phyloP scores from a whole-genome alignment of 1,284 basidiomycete genomes.

The Heimioporus punctisporus region DNA sequence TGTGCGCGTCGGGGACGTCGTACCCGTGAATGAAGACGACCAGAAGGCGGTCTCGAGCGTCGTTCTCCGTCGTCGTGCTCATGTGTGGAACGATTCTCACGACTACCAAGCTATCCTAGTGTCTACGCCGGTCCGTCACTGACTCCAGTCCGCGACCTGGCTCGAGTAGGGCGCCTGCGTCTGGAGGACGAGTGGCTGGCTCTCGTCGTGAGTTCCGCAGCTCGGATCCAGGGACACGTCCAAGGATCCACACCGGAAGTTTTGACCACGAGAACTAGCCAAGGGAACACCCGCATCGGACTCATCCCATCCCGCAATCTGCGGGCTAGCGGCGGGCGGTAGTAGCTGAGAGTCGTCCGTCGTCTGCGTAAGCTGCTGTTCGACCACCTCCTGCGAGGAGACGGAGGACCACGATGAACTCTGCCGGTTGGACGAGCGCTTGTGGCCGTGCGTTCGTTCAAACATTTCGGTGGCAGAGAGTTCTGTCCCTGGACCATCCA shows the following conservation, averaged over 20 bases:
- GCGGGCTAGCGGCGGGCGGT: slow-evolving; percentile 31
- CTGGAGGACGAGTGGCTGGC: slow-evolving; percentile 36
- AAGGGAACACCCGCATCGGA: not conserved
- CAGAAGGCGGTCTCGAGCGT: slow-evolving; percentile 46
- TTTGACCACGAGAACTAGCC: too few species aligned
- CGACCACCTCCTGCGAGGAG: slow-evolving; percentile 33
- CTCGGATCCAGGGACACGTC: slow-evolving; percentile 11
- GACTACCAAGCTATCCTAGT: too few species aligned
- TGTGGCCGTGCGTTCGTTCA: slow-evolving; percentile 14
- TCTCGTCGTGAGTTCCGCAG: slow-evolving; percentile 13
- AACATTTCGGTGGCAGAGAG: slow-evolving; percentile 20
- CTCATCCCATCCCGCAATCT: slow-evolving; percentile 18
- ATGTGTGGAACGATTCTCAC: too few species aligned
- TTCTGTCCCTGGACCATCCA: too few species aligned
- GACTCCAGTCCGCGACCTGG: slow-evolving; percentile 30
- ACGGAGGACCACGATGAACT: slow-evolving; percentile 22
- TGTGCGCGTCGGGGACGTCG: slow-evolving; percentile 22
- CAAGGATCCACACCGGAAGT: slow-evolving; percentile 26
- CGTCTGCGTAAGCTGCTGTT: slow-evolving; percentile 32
- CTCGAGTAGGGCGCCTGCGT: slow-evolving; percentile 57
- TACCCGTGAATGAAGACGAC: slow-evolving; percentile 71
- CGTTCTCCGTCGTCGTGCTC: slow-evolving; percentile 12
- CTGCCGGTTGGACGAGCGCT: slow-evolving; percentile 7
- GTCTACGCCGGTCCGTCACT: slow-evolving; percentile 19
- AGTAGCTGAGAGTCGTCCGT: slow-evolving; percentile 2